Evolutionary conservation across 495 filamentous ascomycete species (phyloP).

Genomic region (Physcia stellaris): DNA sequence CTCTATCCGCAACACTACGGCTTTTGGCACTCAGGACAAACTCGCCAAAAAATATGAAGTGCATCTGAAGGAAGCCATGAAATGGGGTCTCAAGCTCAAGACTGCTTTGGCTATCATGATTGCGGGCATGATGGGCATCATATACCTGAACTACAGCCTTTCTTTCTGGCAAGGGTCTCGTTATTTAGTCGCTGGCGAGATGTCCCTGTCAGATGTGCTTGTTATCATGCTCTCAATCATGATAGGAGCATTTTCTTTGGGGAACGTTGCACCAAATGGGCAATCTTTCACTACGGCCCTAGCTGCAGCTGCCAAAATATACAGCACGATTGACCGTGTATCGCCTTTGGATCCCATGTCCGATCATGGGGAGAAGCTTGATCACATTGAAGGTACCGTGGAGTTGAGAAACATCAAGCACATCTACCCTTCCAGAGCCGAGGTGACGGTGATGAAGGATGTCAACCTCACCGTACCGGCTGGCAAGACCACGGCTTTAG

Average conservation of each 20-base stretch:
- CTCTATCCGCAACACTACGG: slow-evolving; percentile 83
- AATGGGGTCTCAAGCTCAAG: slow-evolving; percentile 65
- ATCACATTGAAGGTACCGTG: slow-evolving; percentile 60
- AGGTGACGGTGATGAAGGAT: slow-evolving; percentile 74
- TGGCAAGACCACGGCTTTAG: slow-evolving; percentile 76
- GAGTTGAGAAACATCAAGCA: slow-evolving; percentile 77
- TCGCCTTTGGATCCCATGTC: slow-evolving; percentile 75
- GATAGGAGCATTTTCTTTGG: slow-evolving; percentile 82
- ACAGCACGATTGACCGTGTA: slow-evolving; percentile 75
- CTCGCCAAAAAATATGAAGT: slow-evolving; percentile 71
- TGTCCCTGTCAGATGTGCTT: slow-evolving; percentile 41
- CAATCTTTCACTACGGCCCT: slow-evolving; percentile 73
- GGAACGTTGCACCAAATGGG: slow-evolving; percentile 74
- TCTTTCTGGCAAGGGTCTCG: slow-evolving; percentile 91
- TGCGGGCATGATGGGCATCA: slow-evolving; percentile 62
- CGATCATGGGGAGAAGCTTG: slow-evolving; percentile 54
- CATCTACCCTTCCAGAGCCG: slow-evolving; percentile 84
- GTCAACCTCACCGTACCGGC: slow-evolving; percentile 68
- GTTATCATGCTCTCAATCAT: slow-evolving; percentile 83
- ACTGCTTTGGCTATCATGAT: slow-evolving; percentile 60
- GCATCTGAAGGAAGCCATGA: slow-evolving; percentile 59
- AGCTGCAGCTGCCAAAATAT: slow-evolving; percentile 82
- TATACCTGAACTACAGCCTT: slow-evolving; percentile 82
- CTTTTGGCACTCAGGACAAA: slow-evolving; percentile 85
- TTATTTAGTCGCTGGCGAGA: slow-evolving; percentile 56